These are phyloP conservation scores for Rhexocercosporidium sp. DNA, from an alignment of 2,329 filamentous ascomycete species.

Conservation along the genomic window DNA sequence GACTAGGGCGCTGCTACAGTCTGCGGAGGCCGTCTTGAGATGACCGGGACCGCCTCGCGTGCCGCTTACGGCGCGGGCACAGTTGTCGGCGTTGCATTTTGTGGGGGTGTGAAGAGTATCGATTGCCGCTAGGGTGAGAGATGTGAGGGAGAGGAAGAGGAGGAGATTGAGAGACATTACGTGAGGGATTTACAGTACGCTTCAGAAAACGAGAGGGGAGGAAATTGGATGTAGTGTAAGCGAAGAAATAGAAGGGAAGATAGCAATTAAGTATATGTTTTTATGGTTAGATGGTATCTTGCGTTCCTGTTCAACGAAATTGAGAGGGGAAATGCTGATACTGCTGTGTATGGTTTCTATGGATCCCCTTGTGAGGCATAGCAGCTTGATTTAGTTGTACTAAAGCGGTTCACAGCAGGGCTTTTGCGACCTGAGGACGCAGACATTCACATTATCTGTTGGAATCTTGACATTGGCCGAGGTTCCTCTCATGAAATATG, in stretches of 20 bases:
- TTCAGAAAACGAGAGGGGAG: not conserved
- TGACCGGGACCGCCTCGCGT: conserved; percentile 24
- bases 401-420: conserved; percentile 1
- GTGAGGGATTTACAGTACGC: not conserved
- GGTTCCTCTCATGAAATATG: not conserved
- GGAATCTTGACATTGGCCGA: not conserved
- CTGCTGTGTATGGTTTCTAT: not conserved
- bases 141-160: not conserved
- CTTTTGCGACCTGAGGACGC: not conserved
- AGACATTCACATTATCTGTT: not conserved
- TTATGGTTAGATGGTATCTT: not conserved
- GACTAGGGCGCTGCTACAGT: conserved; percentile 30
- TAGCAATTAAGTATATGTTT: not conserved
- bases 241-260: not conserved
- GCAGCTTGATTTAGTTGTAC: not conserved
- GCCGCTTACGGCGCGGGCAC: conserved; percentile 32
- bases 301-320: not conserved
- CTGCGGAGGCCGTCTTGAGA: conserved; percentile 21
- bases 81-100: conserved; percentile 31
- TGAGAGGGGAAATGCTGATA: not conserved
- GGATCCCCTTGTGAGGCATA: not conserved
- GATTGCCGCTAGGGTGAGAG: not conserved
- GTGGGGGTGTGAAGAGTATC: not conserved
- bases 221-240: not conserved
- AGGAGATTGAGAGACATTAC: not conserved